Percentiles rank a stretch among this genome's conserved stretches.
These are phyloP conservation scores for Pochonia chlamydosporia DNA, from an alignment of 2,329 filamentous ascomycete genomes.

Conservation along the genomic window DNA sequence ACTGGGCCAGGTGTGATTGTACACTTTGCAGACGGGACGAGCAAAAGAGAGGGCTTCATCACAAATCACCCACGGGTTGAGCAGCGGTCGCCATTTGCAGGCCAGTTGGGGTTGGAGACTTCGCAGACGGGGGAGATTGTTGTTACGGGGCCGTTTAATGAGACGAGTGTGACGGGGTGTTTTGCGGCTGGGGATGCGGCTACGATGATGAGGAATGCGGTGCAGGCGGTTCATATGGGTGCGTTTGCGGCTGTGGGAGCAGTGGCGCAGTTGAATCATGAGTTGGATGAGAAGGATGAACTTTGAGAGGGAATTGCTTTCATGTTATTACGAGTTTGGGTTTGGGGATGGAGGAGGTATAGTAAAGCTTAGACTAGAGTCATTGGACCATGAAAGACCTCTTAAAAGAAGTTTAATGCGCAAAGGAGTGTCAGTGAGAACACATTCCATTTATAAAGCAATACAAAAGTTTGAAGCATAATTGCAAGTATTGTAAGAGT, in stretches of 20 bases:
- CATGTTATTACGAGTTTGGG: no score
- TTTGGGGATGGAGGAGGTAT: no score
- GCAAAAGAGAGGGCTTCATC: conserved; percentile 33
- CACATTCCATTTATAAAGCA: no score
- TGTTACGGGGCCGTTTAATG: conserved; percentile 35
- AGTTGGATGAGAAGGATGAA: conserved; percentile 22
- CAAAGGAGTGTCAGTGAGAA: no score
- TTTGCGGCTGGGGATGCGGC: conserved; percentile 49
- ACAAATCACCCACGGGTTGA: conserved; percentile 30
- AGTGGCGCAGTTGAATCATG: conserved; percentile 18
- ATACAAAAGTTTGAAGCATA: no score
- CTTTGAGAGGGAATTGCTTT: conserved; percentile 8
- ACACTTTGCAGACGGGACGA: conserved; percentile 32
- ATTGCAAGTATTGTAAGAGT: no score
- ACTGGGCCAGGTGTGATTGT: conserved; percentile 25
- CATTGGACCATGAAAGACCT: no score
- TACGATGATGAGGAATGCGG: conserved; percentile 22
- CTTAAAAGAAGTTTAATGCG: no score
- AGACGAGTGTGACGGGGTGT: conserved; percentile 44
- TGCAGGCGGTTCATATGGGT: conserved; percentile 23
- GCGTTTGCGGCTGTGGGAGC: conserved; percentile 21
- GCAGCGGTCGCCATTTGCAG: conserved; percentile 34
- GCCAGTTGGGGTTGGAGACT: conserved; percentile 38
- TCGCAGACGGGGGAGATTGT: conserved; percentile 37
- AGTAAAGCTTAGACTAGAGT: no score